These are phyloP conservation scores for Laetiporus sulphureus DNA, from an alignment of 1,284 basidiomycete species.

Conservation along the genomic window DNA sequence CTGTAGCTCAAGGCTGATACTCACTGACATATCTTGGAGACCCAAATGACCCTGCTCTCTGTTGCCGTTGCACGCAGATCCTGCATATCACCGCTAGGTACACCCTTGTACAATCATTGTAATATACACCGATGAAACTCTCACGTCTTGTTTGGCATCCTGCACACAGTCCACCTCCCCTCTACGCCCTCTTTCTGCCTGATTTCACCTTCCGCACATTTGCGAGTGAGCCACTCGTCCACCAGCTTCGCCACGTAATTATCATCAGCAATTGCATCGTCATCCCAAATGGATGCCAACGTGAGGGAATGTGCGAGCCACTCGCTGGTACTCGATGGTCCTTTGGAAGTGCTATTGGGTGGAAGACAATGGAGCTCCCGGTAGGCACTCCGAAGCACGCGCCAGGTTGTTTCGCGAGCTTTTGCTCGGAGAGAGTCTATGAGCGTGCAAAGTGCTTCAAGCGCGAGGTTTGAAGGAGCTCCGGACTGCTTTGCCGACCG, in stretches of 20 bases:
- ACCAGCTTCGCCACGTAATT: slow-evolving; percentile 15
- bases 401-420: slow-evolving; percentile 49
- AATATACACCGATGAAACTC: too few relatives aligned
- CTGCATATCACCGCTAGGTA: too few relatives aligned
- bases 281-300: slow-evolving; percentile 16
- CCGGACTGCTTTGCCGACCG: too few relatives aligned
- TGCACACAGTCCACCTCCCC: slow-evolving; percentile 48
- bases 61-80: too few relatives aligned
- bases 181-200: slow-evolving; percentile 42
- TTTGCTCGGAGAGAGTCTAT: slow-evolving; percentile 42
- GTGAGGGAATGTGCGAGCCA: slow-evolving; percentile 51
- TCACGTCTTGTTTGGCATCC: slow-evolving; percentile 11
- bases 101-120: too few relatives aligned
- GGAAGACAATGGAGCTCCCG: slow-evolving; percentile 44
- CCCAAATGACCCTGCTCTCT: too few relatives aligned
- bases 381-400: slow-evolving; percentile 54
- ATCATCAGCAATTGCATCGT: not conserved
- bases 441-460: slow-evolving; percentile 37
- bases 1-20: too few relatives aligned
- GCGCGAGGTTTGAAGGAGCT: slow-evolving; percentile 24
- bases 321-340: slow-evolving; percentile 30
- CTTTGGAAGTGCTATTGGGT: slow-evolving; percentile 9
- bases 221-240: slow-evolving; percentile 47
- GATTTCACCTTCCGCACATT: slow-evolving; percentile 37
- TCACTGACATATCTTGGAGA: too few relatives aligned